Conservation (phyloP, 345 rosid genomes). For the Pistacia atlantica region DNA sequence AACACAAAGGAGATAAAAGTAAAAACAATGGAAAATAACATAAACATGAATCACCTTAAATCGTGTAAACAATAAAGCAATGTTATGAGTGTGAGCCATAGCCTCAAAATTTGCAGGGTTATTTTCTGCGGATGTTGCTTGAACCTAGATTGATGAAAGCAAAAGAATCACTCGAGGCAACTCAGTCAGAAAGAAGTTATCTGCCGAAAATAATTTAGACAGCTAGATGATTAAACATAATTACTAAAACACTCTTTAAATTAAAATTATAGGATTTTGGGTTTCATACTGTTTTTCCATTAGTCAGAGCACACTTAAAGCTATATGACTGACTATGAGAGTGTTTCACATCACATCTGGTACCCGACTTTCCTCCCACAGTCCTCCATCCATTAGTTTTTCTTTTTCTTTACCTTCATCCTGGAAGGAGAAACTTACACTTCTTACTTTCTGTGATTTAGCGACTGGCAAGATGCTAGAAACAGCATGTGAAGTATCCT, state of each 20-base stretch:
- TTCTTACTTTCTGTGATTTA: slow-evolving; percentile 28
- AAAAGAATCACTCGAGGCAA: too few species aligned
- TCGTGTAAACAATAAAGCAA: slow-evolving; percentile 70
- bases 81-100: slow-evolving; percentile 73
- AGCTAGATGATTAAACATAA: neutral
- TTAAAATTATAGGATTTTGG: slow-evolving; percentile 1
- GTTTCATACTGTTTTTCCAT: slow-evolving; percentile 59
- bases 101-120: slow-evolving; percentile 46
- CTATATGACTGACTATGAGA: slow-evolving; percentile 47
- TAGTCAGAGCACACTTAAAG: slow-evolving; percentile 48
- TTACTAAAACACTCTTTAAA: neutral
- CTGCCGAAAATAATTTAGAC: slow-evolving; percentile 24
- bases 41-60: slow-evolving; percentile 63
- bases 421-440: slow-evolving; percentile 40
- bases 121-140: too few species aligned
- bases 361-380: slow-evolving; percentile 39
- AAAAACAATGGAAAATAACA: neutral
- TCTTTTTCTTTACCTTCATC: slow-evolving; percentile 44
- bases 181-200: too few species aligned
- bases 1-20: too few species aligned
- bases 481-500: slow-evolving; percentile 41
- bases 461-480: slow-evolving; percentile 31
- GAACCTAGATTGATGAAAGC: too few species aligned
- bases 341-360: slow-evolving; percentile 33
- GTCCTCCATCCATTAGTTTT: slow-evolving; percentile 37